Percentiles rank a stretch among this genome's conserved stretches.
phyloP scores from a whole-genome alignment of 345 rosid genomes.

The Melastoma malabathricum region DNA sequence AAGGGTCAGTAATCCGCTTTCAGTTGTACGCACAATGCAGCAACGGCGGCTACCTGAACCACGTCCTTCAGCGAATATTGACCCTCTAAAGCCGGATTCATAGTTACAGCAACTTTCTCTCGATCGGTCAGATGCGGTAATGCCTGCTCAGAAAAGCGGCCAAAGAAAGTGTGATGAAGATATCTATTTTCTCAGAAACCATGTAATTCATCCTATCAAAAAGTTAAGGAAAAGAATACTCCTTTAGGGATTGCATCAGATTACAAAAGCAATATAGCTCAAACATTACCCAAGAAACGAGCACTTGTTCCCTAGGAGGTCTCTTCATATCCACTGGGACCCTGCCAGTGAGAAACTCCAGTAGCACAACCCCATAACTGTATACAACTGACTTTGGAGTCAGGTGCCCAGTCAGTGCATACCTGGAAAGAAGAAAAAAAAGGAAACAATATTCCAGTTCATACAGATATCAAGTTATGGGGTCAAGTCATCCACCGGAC shows the following conservation, averaged over 20 bases:
- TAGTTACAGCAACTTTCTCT: conserved; percentile 68
- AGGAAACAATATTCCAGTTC: neutral
- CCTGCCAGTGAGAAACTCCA: conserved; percentile 83
- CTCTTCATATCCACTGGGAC: conserved; percentile 82
- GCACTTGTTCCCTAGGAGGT: conserved; percentile 74
- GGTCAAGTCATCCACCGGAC: neutral
- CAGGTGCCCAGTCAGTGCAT: conserved; percentile 85
- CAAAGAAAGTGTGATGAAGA: neutral
- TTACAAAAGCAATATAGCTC: no score
- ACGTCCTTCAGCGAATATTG: conserved; percentile 77
- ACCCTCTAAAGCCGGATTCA: conserved; percentile 77
- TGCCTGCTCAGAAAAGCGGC: conserved; percentile 23
- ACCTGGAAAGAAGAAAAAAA: conserved; percentile 26
- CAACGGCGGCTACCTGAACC: conserved; percentile 86
- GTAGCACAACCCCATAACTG: conserved; percentile 78
- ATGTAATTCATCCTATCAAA: no score
- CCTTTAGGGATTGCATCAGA: no score
- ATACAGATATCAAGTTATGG: neutral
- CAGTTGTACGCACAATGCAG: conserved; percentile 91
- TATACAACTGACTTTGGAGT: conserved; percentile 95
- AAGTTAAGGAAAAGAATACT: neutral
- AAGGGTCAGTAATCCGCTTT: conserved; percentile 86
- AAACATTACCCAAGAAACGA: conserved; percentile 55
- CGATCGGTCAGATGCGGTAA: conserved; percentile 63
- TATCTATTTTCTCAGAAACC: no score